Evolutionary conservation across 2,329 filamentous ascomycete genomes (phyloP).

Genomic region (Penicillium sumatraense): DNA sequence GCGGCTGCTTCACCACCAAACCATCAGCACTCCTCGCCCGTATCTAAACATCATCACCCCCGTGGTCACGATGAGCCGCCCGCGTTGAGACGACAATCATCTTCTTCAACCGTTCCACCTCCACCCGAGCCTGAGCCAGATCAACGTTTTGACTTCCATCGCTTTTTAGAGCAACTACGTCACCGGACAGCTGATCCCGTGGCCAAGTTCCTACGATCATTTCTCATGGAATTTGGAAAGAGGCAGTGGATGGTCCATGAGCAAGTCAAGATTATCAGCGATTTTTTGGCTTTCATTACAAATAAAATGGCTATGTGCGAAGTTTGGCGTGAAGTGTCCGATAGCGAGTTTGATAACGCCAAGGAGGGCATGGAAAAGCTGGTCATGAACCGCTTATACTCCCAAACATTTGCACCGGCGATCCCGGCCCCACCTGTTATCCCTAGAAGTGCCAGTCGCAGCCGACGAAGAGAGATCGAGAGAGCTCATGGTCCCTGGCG

Average conservation of each 20-base stretch:
- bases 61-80: slow-evolving; percentile 29
- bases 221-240: slow-evolving; percentile 92
- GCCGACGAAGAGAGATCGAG: slow-evolving; percentile 70
- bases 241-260: slow-evolving; percentile 99
- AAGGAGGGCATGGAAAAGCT: slow-evolving; percentile 99
- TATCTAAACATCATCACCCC: slow-evolving; percentile 29
- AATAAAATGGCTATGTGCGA: slow-evolving; percentile 99
- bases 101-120: slow-evolving; percentile 56
- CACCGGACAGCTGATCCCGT: slow-evolving; percentile 98
- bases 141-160: slow-evolving; percentile 94
- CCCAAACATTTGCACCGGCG: slow-evolving; percentile 93
- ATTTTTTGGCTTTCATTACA: slow-evolving; percentile 94
- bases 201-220: slow-evolving; percentile 92
- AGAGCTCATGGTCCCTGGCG: slow-evolving; percentile 77
- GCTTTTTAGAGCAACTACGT: slow-evolving; percentile 92
- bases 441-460: slow-evolving; percentile 61
- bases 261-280: slow-evolving; percentile 97
- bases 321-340: slow-evolving; percentile 93
- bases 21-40: slow-evolving; percentile 27
- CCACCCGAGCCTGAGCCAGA: slow-evolving; percentile 80
- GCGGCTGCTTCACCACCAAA: slow-evolving; percentile 23
- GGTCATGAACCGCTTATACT: slow-evolving; percentile 96
- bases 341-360: slow-evolving; percentile 97
- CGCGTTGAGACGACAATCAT: slow-evolving; percentile 36
- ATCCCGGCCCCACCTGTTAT: slow-evolving; percentile 80